phyloP scores from a whole-genome alignment of 768 basidiomycete genomes.

The Cytidiella melzeri region DNA sequence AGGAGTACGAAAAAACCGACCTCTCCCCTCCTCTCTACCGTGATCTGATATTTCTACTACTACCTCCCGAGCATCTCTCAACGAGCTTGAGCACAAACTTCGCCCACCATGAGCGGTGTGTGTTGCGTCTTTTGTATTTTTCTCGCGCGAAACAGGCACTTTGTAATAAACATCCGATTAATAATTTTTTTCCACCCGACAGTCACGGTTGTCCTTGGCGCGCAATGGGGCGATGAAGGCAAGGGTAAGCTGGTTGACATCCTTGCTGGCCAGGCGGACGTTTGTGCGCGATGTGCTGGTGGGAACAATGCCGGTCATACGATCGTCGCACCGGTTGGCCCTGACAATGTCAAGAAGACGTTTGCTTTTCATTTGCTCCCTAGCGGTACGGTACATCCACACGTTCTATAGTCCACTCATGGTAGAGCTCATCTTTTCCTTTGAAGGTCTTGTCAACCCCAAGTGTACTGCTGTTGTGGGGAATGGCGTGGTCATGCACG shows the following conservation, averaged over 20 bases:
- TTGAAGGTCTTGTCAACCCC: conserved; percentile 79
- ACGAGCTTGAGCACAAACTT: background rate
- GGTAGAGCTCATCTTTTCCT: background rate
- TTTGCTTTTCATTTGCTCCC: conserved; percentile 97
- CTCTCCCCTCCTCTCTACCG: background rate
- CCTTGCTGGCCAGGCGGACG: conserved; percentile 79
- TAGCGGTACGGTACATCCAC: conserved; percentile 55
- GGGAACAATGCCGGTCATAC: conserved; percentile 99
- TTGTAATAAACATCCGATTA: too few relatives aligned
- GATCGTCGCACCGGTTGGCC: conserved; percentile 75
- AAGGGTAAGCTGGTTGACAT: conserved; percentile 98
- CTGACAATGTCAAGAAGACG: conserved; percentile 67
- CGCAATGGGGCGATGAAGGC: conserved; percentile 93
- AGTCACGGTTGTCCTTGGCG: conserved; percentile 75
- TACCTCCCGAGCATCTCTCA: background rate
- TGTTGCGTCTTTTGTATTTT: too few relatives aligned
- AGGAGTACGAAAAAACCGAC: too few relatives aligned
- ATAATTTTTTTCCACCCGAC: too few relatives aligned
- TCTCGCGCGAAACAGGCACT: too few relatives aligned
- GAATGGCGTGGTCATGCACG: conserved; percentile 91
- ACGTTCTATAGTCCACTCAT: background rate
- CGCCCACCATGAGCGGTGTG: conserved; percentile 13
- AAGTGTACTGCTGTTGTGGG: conserved; percentile 85
- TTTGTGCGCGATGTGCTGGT: conserved; percentile 95
- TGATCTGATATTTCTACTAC: background rate